Conservation (phyloP, 768 basidiomycete species). For the Rubroboletus satanas region DNA sequence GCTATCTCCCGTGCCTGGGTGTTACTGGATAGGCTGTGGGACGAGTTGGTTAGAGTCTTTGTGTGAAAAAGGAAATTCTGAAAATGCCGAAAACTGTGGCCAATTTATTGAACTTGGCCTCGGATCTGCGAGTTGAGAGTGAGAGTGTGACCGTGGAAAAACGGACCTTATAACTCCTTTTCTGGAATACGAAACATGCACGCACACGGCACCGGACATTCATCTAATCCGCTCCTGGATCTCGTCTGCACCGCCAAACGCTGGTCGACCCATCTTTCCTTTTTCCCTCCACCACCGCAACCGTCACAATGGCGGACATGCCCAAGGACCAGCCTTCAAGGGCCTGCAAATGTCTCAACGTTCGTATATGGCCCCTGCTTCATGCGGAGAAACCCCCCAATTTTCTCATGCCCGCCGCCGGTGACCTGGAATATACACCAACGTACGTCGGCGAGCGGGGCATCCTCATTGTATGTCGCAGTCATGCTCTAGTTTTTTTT, state of each 20-base stretch:
- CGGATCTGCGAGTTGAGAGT: not conserved
- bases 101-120: constrained; percentile 3
- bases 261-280: constrained; percentile 18
- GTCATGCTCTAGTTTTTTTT: not conserved
- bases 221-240: constrained; percentile 30
- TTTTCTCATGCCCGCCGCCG: constrained; percentile 28
- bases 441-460: constrained; percentile 67
- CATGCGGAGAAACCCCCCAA: constrained; percentile 28
- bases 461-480: constrained; percentile 54
- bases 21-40: not conserved
- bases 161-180: constrained; percentile 16
- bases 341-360: constrained; percentile 72
- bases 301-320: constrained; percentile 23
- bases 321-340: constrained; percentile 28
- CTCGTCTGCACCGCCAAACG: constrained; percentile 24
- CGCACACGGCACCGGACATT: constrained; percentile 32
- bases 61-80: constrained; percentile 6
- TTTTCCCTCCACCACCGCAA: constrained; percentile 15
- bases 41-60: not conserved
- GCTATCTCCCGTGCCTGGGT: constrained; percentile 13
- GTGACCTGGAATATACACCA: constrained; percentile 42
- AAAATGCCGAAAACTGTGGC: constrained; percentile 7
- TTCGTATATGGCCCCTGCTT: constrained; percentile 47
- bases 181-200: constrained; percentile 24
- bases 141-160: constrained; percentile 24